phyloP scores from a whole-genome alignment of 2,329 filamentous ascomycete genomes.

The Metarhizium sp. region DNA sequence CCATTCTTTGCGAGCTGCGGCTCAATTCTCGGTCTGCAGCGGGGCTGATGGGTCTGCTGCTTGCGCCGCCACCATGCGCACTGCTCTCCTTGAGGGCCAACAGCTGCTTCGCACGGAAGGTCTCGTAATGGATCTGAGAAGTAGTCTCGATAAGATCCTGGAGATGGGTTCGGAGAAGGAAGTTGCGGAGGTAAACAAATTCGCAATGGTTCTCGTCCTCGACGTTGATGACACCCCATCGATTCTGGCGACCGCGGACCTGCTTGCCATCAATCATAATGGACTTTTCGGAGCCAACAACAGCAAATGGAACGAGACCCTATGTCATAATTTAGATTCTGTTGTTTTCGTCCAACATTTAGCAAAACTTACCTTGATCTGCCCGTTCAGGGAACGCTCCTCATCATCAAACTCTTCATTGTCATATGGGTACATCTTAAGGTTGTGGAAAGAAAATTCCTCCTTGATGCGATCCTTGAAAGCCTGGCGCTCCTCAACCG shows the following conservation, averaged over 20 bases:
- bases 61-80: constrained; percentile 67
- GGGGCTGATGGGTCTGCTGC: constrained; percentile 83
- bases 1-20: constrained; percentile 93
- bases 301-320: constrained; percentile 93
- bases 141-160: constrained; percentile 99
- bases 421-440: constrained; percentile 99
- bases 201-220: constrained; percentile 99
- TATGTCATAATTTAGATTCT: constrained; percentile 24
- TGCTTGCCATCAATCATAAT: constrained; percentile 97
- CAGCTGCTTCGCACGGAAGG: constrained; percentile 98
- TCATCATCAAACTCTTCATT: constrained; percentile 98
- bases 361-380: constrained; percentile 72
- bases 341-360: not conserved
- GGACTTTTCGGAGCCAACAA: constrained; percentile 95
- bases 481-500: constrained; percentile 84
- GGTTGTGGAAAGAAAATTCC: constrained; percentile 98
- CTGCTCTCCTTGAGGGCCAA: constrained; percentile 97
- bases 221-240: constrained; percentile 99
- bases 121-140: constrained; percentile 99
- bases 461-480: constrained; percentile 99
- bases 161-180: constrained; percentile 94
- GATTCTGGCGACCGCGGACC: constrained; percentile 94
- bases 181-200: constrained; percentile 97
- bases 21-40: constrained; percentile 91
- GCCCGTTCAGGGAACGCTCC: constrained; percentile 83